Evolutionary conservation across 495 filamentous ascomycete species (phyloP), one percentile per base, ranked within the genome.

Genomic region (Penicillium cinerascens): DNA sequence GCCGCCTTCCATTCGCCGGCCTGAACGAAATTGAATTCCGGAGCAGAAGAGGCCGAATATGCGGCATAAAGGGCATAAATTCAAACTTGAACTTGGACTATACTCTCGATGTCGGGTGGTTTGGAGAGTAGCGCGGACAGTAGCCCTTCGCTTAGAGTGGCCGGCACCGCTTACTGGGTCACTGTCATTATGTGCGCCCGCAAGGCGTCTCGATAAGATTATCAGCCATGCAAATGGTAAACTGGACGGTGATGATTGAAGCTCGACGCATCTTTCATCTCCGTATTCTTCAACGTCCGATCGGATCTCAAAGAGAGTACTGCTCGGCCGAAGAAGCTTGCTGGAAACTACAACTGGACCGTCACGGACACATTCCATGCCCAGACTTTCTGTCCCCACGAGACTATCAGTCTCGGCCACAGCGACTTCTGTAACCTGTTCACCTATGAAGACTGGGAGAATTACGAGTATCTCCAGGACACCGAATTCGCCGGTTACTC

Each of bases 351-450:
- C 53, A 68, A 80, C 40, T 80, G 75, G 75, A 78, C 74, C 0
- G 40, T 78, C 15, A 55, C 67, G 2, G 79, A 82, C 52, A 71
- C 65, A 0, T 83, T 81, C 58, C 71, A 77, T 22, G 79, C 78
- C 0, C 82, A 86, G 60, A 76, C 70, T 1, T 60, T 78, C 29
- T 82, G 79, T 57, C 73, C 80, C 8, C 83, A 82, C 52, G 81
- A 84, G 51, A 79, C 76, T 1, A 74, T 82, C 33, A 79, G 80
- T 35, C 76, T 84, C 44, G 84, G 83, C 38, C 86, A 77, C 66
- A 79, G 76, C 46, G 48, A 59, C 3, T 80, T 78, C 65, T 81
- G 78, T 54, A 44, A 63, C 17, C 66, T 81, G 6, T 80, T 81
- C 53, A 74, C 67, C 35, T 78, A 70, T 40, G 63, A 76, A 27